Evolutionary conservation across 495 filamentous ascomycete species (phyloP), one percentile per base, ranked within the genome.

Genomic region (Talaromyces adpressus): DNA sequence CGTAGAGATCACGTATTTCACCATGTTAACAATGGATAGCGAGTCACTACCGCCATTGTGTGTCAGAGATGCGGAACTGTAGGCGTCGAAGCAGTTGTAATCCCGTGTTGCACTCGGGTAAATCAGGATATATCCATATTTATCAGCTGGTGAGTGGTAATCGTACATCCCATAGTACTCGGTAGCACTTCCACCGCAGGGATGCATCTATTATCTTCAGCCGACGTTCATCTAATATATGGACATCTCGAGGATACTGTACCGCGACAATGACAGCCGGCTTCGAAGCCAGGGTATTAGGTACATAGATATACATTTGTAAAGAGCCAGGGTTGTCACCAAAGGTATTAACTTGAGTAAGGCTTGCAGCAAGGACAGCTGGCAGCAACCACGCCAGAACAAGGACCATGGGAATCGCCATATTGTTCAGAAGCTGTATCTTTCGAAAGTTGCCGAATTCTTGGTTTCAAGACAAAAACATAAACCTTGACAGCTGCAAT

Each of bases 11-110:
- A 81, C 73, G 63, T 77, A 85, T 7, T 67, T 76, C 6, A 87
- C 84, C 85, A 89, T 88, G 69, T 78, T 85, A 57, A 77, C 81
- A 58, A 89, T 87, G 22, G 79, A 79, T 51, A 81, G 75, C 64
- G 79, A 82, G 69, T 88, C 84, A 30, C 82, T 81, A 7, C 84
- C 83, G n/a, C 81, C 83, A 52, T 83, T 72, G 67, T 84, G 84
- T 29, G 78, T 83, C 7, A 87, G 73, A 2, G 84, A 76, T 14
- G 73, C 74, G 9, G 75, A 69, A 1, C 81, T 84, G 25, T 79
- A 79, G 47, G 87, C 82, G 63, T 89, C 86, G 84, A 85, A 89
- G 74, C 85, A 88, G 34, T 68, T 75, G 45, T 75, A 79, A 14
- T 65, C 63, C 68, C 77, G 77, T 11, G 79, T 75, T 6, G 80